Evolutionary conservation across 768 basidiomycete species (phyloP).

Genomic region (Lactarius sanguifluus): DNA sequence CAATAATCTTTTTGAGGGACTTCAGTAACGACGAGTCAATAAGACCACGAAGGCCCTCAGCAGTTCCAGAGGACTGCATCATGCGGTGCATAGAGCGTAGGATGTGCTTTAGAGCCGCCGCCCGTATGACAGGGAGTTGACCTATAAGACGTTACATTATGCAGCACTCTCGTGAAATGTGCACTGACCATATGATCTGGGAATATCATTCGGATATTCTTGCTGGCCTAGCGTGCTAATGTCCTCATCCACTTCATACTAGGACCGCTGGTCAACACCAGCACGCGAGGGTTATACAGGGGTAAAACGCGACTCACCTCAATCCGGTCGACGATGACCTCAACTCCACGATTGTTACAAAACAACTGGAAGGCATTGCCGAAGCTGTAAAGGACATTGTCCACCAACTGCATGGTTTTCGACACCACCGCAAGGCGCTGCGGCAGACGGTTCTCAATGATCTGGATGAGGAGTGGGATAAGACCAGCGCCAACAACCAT

Average conservation of each 20-base stretch:
- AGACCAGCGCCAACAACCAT: conserved; percentile 96
- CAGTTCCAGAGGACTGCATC: conserved; percentile 94
- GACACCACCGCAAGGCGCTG: conserved; percentile 74
- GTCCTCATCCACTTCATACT: conserved; percentile 39
- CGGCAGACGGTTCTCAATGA: conserved; percentile 75
- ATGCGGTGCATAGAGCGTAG: conserved; percentile 92
- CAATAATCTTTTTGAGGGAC: conserved; percentile 86
- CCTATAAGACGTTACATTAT: conserved; percentile 42
- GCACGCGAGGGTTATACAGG: not conserved
- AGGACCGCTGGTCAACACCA: conserved; percentile 10
- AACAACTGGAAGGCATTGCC: conserved; percentile 86
- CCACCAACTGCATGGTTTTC: conserved; percentile 89
- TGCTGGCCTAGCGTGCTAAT: conserved; percentile 47
- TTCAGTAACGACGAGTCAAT: conserved; percentile 87
- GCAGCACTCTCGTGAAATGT: not conserved
- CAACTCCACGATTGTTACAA: conserved; percentile 80
- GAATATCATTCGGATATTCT: conserved; percentile 48
- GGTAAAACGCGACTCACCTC: conserved; percentile 53
- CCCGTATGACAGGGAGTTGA: conserved; percentile 69
- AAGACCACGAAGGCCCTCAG: conserved; percentile 91
- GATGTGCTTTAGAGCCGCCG: conserved; percentile 84
- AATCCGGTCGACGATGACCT: conserved; percentile 81
- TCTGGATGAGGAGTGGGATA: conserved; percentile 83
- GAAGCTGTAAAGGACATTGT: conserved; percentile 89
- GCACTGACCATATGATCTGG: conserved; percentile 51